Percentiles rank a stretch among this genome's conserved stretches.
These are phyloP conservation scores for Xanthoparmelia taractica DNA, from an alignment of 495 filamentous ascomycete species.

Conservation along the genomic window DNA sequence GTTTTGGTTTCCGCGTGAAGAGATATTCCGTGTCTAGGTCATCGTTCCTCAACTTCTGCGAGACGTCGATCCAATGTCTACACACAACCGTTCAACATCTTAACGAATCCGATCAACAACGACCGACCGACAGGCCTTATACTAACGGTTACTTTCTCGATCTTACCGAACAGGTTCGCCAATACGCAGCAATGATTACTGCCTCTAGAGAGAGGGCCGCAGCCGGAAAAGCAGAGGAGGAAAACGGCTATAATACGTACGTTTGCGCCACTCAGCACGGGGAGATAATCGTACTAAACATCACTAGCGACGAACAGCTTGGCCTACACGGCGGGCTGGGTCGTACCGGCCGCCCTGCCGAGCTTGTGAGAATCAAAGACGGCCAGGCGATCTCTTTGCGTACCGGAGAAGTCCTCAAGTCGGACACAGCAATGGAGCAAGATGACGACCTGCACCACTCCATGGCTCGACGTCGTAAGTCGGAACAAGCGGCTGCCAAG, in stretches of 20 bases:
- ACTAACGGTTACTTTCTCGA: slow-evolving; percentile 91
- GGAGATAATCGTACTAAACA: slow-evolving; percentile 38
- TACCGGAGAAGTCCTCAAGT: slow-evolving; percentile 47
- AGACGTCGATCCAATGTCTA: slow-evolving; percentile 76
- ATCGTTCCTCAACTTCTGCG: slow-evolving; percentile 75
- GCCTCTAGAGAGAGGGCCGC: slow-evolving; percentile 39
- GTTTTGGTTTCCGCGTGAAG: slow-evolving; percentile 53
- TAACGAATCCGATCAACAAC: slow-evolving; percentile 69
- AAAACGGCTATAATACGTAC: slow-evolving; percentile 29
- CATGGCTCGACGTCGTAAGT: slow-evolving; percentile 86
- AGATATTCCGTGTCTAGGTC: slow-evolving; percentile 58
- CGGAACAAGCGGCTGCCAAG: slow-evolving; percentile 54
- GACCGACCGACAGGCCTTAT: slow-evolving; percentile 77
- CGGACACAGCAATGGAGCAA: slow-evolving; percentile 44
- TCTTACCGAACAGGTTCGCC: slow-evolving; percentile 75
- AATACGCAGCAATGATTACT: slow-evolving; percentile 58
- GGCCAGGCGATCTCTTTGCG: slow-evolving; percentile 68
- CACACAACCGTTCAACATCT: slow-evolving; percentile 74
- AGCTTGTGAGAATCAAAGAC: slow-evolving; percentile 70
- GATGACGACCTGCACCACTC: slow-evolving; percentile 75
- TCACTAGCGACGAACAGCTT: slow-evolving; percentile 53
- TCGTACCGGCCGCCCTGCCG: slow-evolving; percentile 65
- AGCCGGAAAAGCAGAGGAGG: slow-evolving; percentile 20
- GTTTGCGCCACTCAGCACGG: slow-evolving; percentile 29
- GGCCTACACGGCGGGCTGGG: slow-evolving; percentile 67